Percentiles rank a stretch among this genome's conserved stretches.
Conservation (phyloP, 208 protist genomes). For the Tetramitus jugosus region DNA sequence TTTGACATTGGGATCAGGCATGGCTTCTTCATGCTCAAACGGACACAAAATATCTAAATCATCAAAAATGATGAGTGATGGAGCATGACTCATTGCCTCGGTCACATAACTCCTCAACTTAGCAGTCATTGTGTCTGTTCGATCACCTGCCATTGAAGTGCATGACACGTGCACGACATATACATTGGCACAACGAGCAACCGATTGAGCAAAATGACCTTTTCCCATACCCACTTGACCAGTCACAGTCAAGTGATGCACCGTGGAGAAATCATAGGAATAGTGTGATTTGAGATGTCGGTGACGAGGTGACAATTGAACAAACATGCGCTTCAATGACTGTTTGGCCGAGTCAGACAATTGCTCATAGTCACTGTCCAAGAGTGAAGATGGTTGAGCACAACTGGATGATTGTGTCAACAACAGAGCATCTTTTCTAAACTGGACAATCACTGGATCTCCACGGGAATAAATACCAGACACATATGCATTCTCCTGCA, state of each 20-base stretch:
- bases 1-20: constrained; percentile 14
- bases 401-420: too few relatives aligned
- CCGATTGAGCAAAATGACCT: background rate
- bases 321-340: background rate
- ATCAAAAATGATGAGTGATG: constrained; percentile 19
- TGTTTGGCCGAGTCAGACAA: too few relatives aligned
- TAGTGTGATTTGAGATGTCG: background rate
- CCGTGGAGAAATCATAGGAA: background rate
- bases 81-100: background rate
- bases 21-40: background rate
- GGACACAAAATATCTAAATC: constrained; percentile 17
- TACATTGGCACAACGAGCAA: background rate
- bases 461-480: too few relatives aligned
- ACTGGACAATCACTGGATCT: too few relatives aligned
- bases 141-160: background rate
- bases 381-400: too few relatives aligned
- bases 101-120: background rate
- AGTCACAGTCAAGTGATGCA: background rate
- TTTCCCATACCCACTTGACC: background rate
- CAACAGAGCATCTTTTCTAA: too few relatives aligned
- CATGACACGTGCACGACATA: constrained; percentile 1
- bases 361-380: too few relatives aligned
- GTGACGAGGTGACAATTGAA: background rate
- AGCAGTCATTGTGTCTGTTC: background rate
- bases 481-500: too few relatives aligned